phyloP scores from a whole-genome alignment of 371 early-diverging fungal species.

The Actinomortierella wolfii region DNA sequence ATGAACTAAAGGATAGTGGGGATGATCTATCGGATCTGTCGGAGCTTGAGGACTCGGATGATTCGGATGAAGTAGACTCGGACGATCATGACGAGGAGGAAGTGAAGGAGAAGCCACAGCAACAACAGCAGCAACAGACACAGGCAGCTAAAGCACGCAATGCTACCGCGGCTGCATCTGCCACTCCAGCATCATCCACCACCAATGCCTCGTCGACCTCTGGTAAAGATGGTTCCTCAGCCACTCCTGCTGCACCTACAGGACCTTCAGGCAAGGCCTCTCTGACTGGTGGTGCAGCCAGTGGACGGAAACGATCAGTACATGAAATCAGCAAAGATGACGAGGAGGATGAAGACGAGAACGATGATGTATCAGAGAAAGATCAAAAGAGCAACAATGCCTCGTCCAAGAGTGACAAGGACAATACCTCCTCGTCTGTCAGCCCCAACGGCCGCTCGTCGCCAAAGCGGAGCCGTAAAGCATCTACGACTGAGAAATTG shows the following conservation, averaged over 20 bases:
- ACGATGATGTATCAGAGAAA: too few species aligned
- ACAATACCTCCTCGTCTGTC: too few species aligned
- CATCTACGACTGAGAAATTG: conserved; percentile 13
- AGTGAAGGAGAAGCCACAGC: not conserved
- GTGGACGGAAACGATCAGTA: conserved; percentile 27
- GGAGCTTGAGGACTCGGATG: conserved; percentile 41
- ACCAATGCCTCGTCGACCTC: not conserved
- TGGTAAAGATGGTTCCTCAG: not conserved
- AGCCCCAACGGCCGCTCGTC: conserved; percentile 20
- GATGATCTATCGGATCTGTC: conserved; percentile 42
- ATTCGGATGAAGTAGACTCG: conserved; percentile 37
- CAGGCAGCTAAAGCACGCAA: too few species aligned
- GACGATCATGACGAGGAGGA: not conserved
- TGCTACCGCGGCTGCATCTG: not conserved
- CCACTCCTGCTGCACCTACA: not conserved
- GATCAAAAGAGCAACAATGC: too few species aligned
- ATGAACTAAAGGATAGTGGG: conserved; percentile 44
- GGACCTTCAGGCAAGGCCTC: conserved; percentile 2
- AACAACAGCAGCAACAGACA: not conserved
- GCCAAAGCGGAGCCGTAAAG: conserved; percentile 10
- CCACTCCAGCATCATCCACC: not conserved
- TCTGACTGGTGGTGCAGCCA: not conserved
- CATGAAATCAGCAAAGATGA: conserved; percentile 16
- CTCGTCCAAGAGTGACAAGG: too few species aligned
- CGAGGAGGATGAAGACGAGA: conserved; percentile 15